These are phyloP conservation scores for Septoria linicola DNA, from an alignment of 2,329 filamentous ascomycete species.

Conservation along the genomic window DNA sequence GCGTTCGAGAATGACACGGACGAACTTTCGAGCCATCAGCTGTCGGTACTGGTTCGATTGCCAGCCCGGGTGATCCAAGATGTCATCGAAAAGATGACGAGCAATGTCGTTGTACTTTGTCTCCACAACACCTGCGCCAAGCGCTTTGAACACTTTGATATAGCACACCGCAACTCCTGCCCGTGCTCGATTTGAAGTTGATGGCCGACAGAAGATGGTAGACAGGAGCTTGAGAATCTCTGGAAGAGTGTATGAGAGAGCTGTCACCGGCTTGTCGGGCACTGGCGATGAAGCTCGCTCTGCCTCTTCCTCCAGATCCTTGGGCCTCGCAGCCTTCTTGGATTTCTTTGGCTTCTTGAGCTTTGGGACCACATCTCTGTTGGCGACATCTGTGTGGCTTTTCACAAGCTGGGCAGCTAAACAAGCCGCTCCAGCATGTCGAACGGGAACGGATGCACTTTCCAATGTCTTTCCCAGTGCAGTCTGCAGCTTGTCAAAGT, in stretches of 20 bases:
- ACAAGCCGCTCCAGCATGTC: slow-evolving; percentile 83
- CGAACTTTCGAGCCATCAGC: slow-evolving; percentile 78
- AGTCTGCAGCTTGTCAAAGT: slow-evolving; percentile 85
- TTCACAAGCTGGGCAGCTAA: slow-evolving; percentile 81
- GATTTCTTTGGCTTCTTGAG: slow-evolving; percentile 70
- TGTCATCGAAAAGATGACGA: slow-evolving; percentile 74
- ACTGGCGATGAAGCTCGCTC: slow-evolving; percentile 71
- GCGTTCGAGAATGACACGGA: slow-evolving; percentile 79
- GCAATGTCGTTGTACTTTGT: slow-evolving; percentile 77
- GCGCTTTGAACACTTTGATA: slow-evolving; percentile 70
- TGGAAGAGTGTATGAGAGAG: slow-evolving; percentile 69
- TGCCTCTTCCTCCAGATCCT: slow-evolving; percentile 65
- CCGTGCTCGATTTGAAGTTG: slow-evolving; percentile 76
- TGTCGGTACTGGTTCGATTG: slow-evolving; percentile 83
- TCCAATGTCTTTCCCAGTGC: slow-evolving; percentile 86
- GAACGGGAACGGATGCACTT: slow-evolving; percentile 68
- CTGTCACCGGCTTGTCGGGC: slow-evolving; percentile 67
- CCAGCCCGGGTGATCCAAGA: slow-evolving; percentile 71
- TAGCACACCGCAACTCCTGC: slow-evolving; percentile 87
- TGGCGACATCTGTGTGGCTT: slow-evolving; percentile 65
- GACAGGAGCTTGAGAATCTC: slow-evolving; percentile 80
- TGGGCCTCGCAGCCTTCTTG: slow-evolving; percentile 64
- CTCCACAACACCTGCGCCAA: slow-evolving; percentile 83
- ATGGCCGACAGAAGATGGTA: slow-evolving; percentile 72
- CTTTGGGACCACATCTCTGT: slow-evolving; percentile 54